Evolutionary conservation across 208 protist genomes (phyloP), one percentile per base, ranked within the genome.

Genomic region (Leishmania guyanensis): DNA sequence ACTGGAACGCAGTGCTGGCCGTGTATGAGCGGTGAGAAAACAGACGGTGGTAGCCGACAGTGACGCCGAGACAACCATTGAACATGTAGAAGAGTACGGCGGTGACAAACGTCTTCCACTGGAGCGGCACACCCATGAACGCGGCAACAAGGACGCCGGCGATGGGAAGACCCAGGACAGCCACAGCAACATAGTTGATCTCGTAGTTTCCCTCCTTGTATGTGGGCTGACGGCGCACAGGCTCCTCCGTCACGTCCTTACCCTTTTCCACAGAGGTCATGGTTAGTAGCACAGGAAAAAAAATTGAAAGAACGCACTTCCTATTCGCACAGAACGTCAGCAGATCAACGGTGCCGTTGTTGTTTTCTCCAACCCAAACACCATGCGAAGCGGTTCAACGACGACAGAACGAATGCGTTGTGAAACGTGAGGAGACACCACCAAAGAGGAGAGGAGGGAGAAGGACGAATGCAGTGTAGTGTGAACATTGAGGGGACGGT

Each of bases 11-110:
- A 29, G 75, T 82, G 43, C 81, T 82, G 5, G 93, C 95, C 46
- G 85, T 92, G 87, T 92, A 98, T 43, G 91, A 73, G 78, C 95
- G 91, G 86, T 98, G 95, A 16, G 95, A 91, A 81, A 97, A 98
- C 78, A 98, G 86, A 51, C 96, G 90, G 82, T 98, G 96, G 83
- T 95, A 97, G 39, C 96, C 96, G 33, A 93, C 84, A 3, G 96
- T 98, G 80, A 98, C 95, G 71, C 96, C 95, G 66, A 96, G 83
- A 80, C 97, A 89, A 71, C 94, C 96, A 72, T 93, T 94, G 82
- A 96, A 94, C 39, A 95, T 82, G 78, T 96, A 96, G 71, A 93
- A 94, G 64, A 96, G 48, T 53, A 92, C 60, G 14, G 66, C 90
- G 33, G 95, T 84, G 10, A 88, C 50, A 43, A 96, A 89, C 50